phyloP scores from a whole-genome alignment of 768 basidiomycete species.

The Phlebiopsis gigantea region DNA sequence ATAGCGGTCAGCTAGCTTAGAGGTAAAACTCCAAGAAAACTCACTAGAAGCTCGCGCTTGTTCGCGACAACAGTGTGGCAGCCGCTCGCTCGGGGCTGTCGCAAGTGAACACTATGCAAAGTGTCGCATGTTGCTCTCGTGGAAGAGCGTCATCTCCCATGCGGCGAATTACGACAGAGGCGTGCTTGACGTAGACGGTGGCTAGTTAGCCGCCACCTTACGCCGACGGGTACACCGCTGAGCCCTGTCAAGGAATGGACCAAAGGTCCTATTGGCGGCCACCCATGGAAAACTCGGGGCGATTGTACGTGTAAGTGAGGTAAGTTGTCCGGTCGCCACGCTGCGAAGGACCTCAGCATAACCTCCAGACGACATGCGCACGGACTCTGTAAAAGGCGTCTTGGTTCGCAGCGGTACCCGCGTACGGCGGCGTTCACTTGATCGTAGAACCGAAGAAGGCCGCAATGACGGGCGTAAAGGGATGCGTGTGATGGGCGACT shows the following conservation, averaged over 20 bases:
- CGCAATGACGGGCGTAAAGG: slow-evolving; percentile 28
- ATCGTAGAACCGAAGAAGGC: slow-evolving; percentile 16
- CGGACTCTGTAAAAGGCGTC: slow-evolving; percentile 30
- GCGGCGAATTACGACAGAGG: slow-evolving; percentile 14
- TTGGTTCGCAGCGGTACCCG: slow-evolving; percentile 20
- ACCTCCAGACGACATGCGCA: slow-evolving; percentile 39
- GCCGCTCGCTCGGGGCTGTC: slow-evolving; percentile 14
- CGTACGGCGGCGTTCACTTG: slow-evolving; percentile 5
- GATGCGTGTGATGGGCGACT: slow-evolving; percentile 41
- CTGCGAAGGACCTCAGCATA: neutral
- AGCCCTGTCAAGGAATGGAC: no score
- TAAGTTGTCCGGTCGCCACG: neutral
- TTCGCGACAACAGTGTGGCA: slow-evolving; percentile 9
- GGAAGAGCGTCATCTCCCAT: slow-evolving; percentile 11
- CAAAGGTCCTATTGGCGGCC: no score
- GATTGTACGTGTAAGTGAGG: slow-evolving; percentile 24
- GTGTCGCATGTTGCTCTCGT: slow-evolving; percentile 10
- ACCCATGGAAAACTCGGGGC: slow-evolving; percentile 32
- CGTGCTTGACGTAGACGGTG: slow-evolving; percentile 11
- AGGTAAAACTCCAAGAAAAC: no score
- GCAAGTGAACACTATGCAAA: slow-evolving; percentile 15
- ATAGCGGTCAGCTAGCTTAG: no score
- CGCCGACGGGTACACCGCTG: slow-evolving; percentile 3
- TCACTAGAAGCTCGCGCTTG: slow-evolving; percentile 11
- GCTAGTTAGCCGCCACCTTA: slow-evolving; percentile 17